These are phyloP conservation scores for Boletus tylopilopsis DNA, from an alignment of 768 basidiomycete species.

Conservation along the genomic window DNA sequence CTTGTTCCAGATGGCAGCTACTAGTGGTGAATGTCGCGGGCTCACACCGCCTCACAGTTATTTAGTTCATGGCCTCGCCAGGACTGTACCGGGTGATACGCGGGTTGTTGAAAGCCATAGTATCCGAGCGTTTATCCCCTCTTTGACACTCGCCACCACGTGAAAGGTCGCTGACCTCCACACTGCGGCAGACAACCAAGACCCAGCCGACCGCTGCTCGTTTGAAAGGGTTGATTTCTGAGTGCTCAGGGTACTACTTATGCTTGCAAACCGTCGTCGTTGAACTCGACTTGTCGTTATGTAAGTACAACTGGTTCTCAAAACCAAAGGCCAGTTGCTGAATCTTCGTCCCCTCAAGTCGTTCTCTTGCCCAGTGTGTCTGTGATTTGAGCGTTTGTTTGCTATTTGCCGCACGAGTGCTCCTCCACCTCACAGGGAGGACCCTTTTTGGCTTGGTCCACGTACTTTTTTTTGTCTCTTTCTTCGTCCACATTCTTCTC, in stretches of 20 bases:
- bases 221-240: constrained; percentile 25
- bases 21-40: constrained; percentile 25
- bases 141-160: constrained; percentile 30
- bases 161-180: constrained; percentile 23
- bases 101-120: constrained; percentile 31
- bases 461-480: constrained; percentile 25
- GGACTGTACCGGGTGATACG: constrained; percentile 16
- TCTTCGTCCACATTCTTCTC: constrained; percentile 19
- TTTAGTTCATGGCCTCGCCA: constrained; percentile 9
- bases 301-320: constrained; percentile 30
- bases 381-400: constrained; percentile 33
- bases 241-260: constrained; percentile 34
- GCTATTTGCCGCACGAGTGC: constrained; percentile 23
- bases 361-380: constrained; percentile 18
- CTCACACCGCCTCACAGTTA: constrained; percentile 19
- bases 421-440: constrained; percentile 23
- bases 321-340: constrained; percentile 23
- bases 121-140: constrained; percentile 15
- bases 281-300: constrained; percentile 31
- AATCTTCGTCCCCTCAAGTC: constrained; percentile 21
- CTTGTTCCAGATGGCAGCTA: constrained; percentile 8
- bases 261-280: constrained; percentile 24
- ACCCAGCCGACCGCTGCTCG: constrained; percentile 13
- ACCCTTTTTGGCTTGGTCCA: constrained; percentile 27
- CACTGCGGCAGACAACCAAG: constrained; percentile 22